phyloP scores from a whole-genome alignment of 345 rosid genomes.

The Luvunga scandens region DNA sequence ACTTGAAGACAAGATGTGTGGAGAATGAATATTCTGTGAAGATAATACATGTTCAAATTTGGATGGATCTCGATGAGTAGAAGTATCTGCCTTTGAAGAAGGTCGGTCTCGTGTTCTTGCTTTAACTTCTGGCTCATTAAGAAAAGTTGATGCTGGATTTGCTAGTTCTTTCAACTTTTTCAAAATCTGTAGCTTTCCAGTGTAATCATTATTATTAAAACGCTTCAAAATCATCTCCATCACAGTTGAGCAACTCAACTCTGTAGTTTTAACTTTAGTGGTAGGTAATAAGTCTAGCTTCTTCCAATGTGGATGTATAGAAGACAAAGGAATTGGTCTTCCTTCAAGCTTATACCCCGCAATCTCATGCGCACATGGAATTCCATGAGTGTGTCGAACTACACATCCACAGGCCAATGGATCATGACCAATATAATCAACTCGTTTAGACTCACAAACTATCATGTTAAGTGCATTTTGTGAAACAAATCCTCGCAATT shows the following conservation, averaged over 20 bases:
- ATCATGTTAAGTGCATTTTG: not conserved
- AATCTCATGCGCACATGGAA: too few relatives aligned
- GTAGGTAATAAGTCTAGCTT: too few relatives aligned
- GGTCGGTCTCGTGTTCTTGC: not conserved
- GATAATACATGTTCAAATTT: not conserved
- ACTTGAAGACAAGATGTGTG: not conserved
- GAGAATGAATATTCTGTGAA: not conserved
- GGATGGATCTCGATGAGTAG: not conserved
- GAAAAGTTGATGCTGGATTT: not conserved
- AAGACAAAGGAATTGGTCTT: too few relatives aligned
- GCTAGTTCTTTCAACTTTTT: not conserved
- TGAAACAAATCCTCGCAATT: not conserved
- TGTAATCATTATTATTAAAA: too few relatives aligned
- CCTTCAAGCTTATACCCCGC: not conserved
- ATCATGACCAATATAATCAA: not conserved
- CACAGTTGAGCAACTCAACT: too few relatives aligned
- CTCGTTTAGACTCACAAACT: not conserved
- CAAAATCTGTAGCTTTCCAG: not conserved
- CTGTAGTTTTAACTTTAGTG: too few relatives aligned
- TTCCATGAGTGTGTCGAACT: too few relatives aligned
- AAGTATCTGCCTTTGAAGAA: not conserved
- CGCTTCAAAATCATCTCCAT: not conserved
- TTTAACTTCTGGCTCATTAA: not conserved
- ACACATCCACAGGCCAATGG: too few relatives aligned
- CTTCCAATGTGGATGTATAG: not conserved